Evolutionary conservation across 2,329 filamentous ascomycete genomes (phyloP), one percentile per base, ranked within the genome.

Genomic region (Phyllosticta citriasiana): DNA sequence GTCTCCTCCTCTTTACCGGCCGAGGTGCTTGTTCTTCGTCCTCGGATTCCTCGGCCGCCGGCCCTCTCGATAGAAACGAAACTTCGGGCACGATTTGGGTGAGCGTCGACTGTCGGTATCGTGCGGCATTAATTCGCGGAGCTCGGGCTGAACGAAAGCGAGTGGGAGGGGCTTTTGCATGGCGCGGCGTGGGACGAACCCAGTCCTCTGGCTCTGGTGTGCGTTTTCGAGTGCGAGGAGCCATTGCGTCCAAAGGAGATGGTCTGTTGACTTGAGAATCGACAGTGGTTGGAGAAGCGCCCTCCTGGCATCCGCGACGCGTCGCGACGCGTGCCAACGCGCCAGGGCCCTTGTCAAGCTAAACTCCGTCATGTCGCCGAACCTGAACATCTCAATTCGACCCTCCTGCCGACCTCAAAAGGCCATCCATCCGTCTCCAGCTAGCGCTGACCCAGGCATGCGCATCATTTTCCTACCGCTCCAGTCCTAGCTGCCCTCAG

Each of bases 31-130:
- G 16, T 16, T 57, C 55, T 51, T 57, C 16, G 54, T 57, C 50
- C 19, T 53, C 27, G 5, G 52, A 25, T 57, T 61, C 6, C 14
- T 61, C 14, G 47, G 22, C 2, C 19, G 54, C 5, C 22, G n/a
- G 7, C 27, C 59, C 7, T 57, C 59, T 47, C 2, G 40, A 27
- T 12, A 24, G 8, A 5, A 57, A 54, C 3, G 50, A 30, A 6
- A 27, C 19, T 4, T 55, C 59, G 14, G 54, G 24, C 9, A 57
- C 59, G n/a, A 54, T 22, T 16, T 61, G 59, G 7, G 59, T 61
- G 50, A 61, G 59, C 6, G 59, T 61, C 51, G 56, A 55, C 8
- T 53, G 40, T 47, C 40, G 40, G n/a, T n/a, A 47, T 47, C 40
- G 40, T n/a, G 40, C 40, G 16, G 40, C 16, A 7, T n/a, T 47